These are phyloP conservation scores for Gentiana straminea DNA, from an alignment of 257 asterid species.

Conservation along the genomic window DNA sequence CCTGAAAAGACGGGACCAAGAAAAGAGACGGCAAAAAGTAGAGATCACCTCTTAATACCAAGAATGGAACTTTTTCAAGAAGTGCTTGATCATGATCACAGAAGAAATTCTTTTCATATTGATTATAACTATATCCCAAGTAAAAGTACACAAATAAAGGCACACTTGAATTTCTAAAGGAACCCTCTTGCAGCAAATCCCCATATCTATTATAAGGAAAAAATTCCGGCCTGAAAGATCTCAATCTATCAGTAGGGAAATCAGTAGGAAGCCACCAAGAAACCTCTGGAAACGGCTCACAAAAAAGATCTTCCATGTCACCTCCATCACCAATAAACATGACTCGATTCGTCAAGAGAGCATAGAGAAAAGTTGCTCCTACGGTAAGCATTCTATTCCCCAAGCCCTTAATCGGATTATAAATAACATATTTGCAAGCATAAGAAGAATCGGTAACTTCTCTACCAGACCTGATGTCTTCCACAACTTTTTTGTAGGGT, in stretches of 20 bases:
- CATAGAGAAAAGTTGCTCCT: conserved; percentile 66
- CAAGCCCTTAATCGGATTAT: conserved; percentile 60
- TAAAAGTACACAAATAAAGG: conserved; percentile 50
- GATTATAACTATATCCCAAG: conserved; percentile 52
- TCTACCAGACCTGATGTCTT: conserved; percentile 32
- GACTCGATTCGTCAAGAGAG: conserved; percentile 64
- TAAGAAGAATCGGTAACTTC: conserved; percentile 11
- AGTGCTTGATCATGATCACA: conserved; percentile 47
- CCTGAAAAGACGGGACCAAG: conserved; percentile 47
- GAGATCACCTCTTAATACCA: conserved; percentile 45
- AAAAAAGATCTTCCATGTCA: conserved; percentile 59
- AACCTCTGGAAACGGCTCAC: conserved; percentile 72
- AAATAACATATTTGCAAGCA: conserved; percentile 60
- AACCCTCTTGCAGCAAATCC: conserved; percentile 32
- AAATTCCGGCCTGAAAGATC: conserved; percentile 26
- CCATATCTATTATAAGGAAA: conserved; percentile 42
- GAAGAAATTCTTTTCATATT: conserved; percentile 53
- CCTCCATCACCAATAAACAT: conserved; percentile 54
- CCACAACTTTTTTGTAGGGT: conserved; percentile 38
- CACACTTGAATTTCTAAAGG: conserved; percentile 6
- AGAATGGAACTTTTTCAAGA: conserved; percentile 42
- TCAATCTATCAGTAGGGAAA: conserved; percentile 37
- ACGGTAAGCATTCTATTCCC: conserved; percentile 66
- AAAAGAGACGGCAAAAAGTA: conserved; percentile 73
- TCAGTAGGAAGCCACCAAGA: conserved; percentile 75